These are phyloP conservation scores for Penicillium pancosmium DNA, from an alignment of 495 filamentous ascomycete species.

Conservation along the genomic window DNA sequence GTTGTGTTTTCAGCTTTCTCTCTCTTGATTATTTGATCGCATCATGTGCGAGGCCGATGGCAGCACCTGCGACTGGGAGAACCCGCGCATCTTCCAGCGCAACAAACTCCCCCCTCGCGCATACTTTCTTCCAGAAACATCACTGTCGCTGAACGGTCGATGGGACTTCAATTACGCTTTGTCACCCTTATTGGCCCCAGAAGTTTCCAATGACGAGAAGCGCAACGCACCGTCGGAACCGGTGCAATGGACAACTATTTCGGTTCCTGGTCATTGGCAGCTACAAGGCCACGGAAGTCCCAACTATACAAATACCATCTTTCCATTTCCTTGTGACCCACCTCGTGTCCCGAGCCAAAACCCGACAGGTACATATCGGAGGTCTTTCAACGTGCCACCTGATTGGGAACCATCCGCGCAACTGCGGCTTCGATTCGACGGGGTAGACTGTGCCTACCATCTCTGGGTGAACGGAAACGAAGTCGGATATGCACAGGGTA, in stretches of 20 bases:
- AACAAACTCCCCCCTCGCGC: constrained; percentile 65
- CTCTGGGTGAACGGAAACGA: constrained; percentile 61
- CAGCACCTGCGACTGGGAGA: constrained; percentile 7
- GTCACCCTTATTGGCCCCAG: constrained; percentile 50
- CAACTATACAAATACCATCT: constrained; percentile 67
- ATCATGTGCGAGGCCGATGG: not conserved
- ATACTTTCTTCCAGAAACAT: constrained; percentile 57
- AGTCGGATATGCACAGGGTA: constrained; percentile 68
- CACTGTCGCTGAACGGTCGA: constrained; percentile 55
- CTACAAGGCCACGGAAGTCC: constrained; percentile 65
- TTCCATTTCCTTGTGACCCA: constrained; percentile 62
- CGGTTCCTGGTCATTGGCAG: constrained; percentile 73
- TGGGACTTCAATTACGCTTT: constrained; percentile 62
- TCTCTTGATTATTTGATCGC: not conserved
- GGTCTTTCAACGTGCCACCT: constrained; percentile 52
- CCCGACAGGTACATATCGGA: constrained; percentile 63
- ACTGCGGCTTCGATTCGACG: constrained; percentile 64
- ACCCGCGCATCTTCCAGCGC: constrained; percentile 55
- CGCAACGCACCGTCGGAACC: constrained; percentile 12
- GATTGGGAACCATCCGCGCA: constrained; percentile 45
- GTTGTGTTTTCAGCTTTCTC: too few relatives aligned
- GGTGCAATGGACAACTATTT: constrained; percentile 51
- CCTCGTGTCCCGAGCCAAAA: constrained; percentile 62
- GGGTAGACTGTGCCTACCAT: constrained; percentile 68
- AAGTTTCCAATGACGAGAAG: constrained; percentile 24